Evolutionary conservation across 805 yeast species (phyloP).

Genomic region (Candida andamanensis): DNA sequence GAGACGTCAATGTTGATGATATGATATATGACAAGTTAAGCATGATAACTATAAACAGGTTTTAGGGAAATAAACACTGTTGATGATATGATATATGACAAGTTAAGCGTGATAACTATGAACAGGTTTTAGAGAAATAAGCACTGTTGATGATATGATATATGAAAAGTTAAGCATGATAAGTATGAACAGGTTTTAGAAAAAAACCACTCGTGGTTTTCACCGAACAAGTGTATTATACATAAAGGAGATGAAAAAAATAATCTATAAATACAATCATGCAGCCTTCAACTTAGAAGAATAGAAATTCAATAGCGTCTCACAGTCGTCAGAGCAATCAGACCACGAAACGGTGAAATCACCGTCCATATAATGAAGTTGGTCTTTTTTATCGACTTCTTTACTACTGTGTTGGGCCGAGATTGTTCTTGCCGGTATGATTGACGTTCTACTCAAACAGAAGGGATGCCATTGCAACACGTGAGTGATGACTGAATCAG

Average conservation of each 20-base stretch:
- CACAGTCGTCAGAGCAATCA: slow-evolving; percentile 56
- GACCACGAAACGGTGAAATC: slow-evolving; percentile 65
- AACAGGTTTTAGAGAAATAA: slow-evolving; percentile 7
- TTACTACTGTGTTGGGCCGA: slow-evolving; percentile 23
- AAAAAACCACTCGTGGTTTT: too few species aligned
- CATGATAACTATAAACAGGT: slow-evolving; percentile 3
- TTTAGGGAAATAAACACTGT: too few species aligned
- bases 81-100: slow-evolving; percentile 10
- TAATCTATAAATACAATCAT: too few species aligned
- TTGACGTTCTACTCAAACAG: slow-evolving; percentile 62
- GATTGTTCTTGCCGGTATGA: slow-evolving; percentile 52
- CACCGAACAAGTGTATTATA: too few species aligned
- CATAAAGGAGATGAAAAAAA: too few species aligned
- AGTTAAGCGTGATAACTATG: slow-evolving; percentile 3
- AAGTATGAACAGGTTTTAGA: slow-evolving; percentile 4
- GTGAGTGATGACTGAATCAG: slow-evolving; percentile 74
- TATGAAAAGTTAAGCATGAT: slow-evolving; percentile 6
- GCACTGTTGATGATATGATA: slow-evolving; percentile 8
- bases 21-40: slow-evolving; percentile 8
- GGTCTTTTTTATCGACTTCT: slow-evolving; percentile 27
- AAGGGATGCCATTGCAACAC: slow-evolving; percentile 93
- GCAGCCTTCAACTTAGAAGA: too few species aligned
- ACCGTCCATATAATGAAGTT: slow-evolving; percentile 50
- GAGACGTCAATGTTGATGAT: slow-evolving; percentile 7
- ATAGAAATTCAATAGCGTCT: slow-evolving; percentile 35